A percentile compares a stretch with the other conserved stretches of the same genome.
These are phyloP conservation scores for Trichaptum fuscoviolaceum DNA, from an alignment of 768 basidiomycete genomes.

Conservation along the genomic window DNA sequence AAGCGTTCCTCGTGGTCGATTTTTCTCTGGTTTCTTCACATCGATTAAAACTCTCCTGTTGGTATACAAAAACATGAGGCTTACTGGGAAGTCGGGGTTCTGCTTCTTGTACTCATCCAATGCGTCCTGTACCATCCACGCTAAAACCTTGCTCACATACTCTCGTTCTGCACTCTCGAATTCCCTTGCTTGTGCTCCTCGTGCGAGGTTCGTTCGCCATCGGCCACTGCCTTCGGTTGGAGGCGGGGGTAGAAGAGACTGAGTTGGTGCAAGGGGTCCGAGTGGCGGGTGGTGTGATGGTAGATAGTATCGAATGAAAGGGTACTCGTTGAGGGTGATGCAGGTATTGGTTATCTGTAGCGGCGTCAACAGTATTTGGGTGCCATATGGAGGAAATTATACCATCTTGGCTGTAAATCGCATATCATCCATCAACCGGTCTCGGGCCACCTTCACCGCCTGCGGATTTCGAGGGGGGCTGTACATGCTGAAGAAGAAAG, in stretches of 20 bases:
- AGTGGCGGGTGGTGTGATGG: constrained; percentile 79
- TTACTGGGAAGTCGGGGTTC: constrained; percentile 84
- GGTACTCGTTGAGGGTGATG: constrained; percentile 87
- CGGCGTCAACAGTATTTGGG: neutral
- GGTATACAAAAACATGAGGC: constrained; percentile 23
- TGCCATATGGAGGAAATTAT: neutral
- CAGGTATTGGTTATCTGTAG: constrained; percentile 81
- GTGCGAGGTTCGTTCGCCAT: constrained; percentile 79
- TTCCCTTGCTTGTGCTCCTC: constrained; percentile 63
- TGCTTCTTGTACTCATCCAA: constrained; percentile 83
- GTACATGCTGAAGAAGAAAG: constrained; percentile 83
- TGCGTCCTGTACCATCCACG: constrained; percentile 76
- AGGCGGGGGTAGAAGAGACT: constrained; percentile 58
- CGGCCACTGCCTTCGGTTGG: constrained; percentile 52
- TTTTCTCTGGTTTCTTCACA: constrained; percentile 1
- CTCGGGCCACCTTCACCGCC: constrained; percentile 60
- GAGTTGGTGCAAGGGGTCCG: constrained; percentile 71
- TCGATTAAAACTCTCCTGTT: neutral
- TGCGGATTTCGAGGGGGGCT: constrained; percentile 62
- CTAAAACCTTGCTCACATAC: constrained; percentile 75
- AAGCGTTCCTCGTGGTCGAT: constrained; percentile 61
- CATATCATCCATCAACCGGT: constrained; percentile 84
- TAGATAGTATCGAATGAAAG: constrained; percentile 88
- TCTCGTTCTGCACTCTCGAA: constrained; percentile 70
- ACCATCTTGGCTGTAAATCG: constrained; percentile 69